phyloP scores from a whole-genome alignment of 805 yeast genomes.

The Candida saitoana region DNA sequence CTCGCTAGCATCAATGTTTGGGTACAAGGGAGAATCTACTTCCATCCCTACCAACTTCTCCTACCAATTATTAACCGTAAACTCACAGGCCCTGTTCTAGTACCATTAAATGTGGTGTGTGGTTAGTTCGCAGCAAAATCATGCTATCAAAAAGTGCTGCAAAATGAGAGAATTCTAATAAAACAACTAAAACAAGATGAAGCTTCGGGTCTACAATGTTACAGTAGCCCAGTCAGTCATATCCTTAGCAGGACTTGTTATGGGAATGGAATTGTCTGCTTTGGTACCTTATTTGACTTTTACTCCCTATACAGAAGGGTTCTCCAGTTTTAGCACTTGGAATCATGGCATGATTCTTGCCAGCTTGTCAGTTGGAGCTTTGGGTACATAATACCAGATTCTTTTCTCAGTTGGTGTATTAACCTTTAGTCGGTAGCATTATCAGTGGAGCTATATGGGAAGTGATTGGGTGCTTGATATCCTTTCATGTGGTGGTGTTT shows the following conservation, averaged over 20 bases:
- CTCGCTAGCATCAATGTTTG: conserved; percentile 10
- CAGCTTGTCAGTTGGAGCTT: conserved; percentile 33
- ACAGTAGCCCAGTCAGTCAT: not conserved
- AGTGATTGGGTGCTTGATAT: conserved; percentile 22
- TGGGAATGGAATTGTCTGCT: conserved; percentile 26
- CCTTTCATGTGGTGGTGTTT: conserved; percentile 20
- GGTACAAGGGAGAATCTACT: conserved; percentile 9
- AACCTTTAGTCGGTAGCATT: conserved; percentile 25
- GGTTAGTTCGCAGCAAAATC: not conserved
- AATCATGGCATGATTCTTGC: not conserved
- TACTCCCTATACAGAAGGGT: conserved; percentile 17
- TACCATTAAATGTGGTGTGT: no score
- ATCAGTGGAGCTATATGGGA: conserved; percentile 26
- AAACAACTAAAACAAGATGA: conserved; percentile 4
- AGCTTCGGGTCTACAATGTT: conserved; percentile 2
- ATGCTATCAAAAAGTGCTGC: conserved; percentile 8
- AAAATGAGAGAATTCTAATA: not conserved
- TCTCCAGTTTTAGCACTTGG: conserved; percentile 12
- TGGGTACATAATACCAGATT: conserved; percentile 17
- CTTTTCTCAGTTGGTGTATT: no score
- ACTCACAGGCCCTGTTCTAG: not conserved
- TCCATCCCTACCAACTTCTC: conserved; percentile 8
- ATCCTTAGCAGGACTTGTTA: conserved; percentile 5
- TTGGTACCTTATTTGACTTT: conserved; percentile 18
- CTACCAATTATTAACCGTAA: not conserved